These are phyloP conservation scores for Coemansia guatemalensis DNA, from an alignment of 192 early-diverging fungal genomes.

Conservation along the genomic window DNA sequence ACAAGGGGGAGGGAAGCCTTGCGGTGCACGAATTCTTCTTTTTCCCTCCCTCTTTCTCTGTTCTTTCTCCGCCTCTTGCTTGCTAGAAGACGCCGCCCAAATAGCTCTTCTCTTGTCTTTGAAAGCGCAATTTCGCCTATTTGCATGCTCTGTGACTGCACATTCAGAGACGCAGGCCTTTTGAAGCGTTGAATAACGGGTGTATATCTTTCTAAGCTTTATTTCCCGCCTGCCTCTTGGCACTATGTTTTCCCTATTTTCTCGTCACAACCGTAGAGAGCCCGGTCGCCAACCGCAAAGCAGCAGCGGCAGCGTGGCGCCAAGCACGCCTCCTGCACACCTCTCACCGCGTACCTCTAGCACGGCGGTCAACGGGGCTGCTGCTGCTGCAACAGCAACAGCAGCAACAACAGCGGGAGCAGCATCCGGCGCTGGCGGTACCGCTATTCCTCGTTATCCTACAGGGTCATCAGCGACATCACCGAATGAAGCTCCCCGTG, in stretches of 20 bases:
- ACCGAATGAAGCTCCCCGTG: not conserved
- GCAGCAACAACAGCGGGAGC: conserved; percentile 14
- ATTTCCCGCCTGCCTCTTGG: conserved; percentile 21
- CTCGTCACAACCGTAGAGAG: conserved; percentile 47
- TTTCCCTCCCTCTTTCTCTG: conserved; percentile 41
- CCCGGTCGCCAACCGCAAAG: conserved; percentile 27
- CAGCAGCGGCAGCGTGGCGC: conserved; percentile 20
- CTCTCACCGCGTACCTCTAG: not conserved
- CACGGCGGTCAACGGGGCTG: not conserved
- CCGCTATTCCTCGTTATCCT: conserved; percentile 17
- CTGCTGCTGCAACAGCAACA: conserved; percentile 9
- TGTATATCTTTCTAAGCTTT: not conserved
- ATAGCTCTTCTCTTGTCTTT: not conserved
- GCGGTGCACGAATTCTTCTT: not conserved
- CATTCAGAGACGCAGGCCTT: conserved; percentile 6
- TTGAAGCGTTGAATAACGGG: not conserved
- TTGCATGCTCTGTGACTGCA: not conserved
- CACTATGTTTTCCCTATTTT: conserved; percentile 51
- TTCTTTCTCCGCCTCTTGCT: conserved; percentile 23
- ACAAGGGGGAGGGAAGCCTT: not conserved
- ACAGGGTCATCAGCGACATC: conserved; percentile 11
- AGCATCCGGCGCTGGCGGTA: conserved; percentile 9
- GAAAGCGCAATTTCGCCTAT: not conserved
- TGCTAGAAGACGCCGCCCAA: not conserved
- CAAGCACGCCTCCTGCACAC: conserved; percentile 7